phyloP scores from a whole-genome alignment of 306 rosid species.

The Ziziphus jujuba region DNA sequence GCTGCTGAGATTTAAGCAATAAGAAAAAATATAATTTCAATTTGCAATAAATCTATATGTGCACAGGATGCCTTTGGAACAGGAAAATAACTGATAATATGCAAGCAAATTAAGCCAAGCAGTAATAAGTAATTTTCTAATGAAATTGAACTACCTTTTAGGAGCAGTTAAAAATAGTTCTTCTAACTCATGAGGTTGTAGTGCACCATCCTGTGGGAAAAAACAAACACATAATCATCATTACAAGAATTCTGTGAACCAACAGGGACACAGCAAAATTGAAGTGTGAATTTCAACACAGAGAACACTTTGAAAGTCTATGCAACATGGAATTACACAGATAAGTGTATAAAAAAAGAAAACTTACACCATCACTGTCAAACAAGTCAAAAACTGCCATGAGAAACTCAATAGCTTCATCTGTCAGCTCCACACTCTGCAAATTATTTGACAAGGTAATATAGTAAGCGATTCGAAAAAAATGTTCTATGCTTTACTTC shows the following conservation, averaged over 20 bases:
- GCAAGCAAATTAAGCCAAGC: constrained; percentile 3
- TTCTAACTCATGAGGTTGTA: constrained; percentile 78
- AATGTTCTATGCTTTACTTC: neutral
- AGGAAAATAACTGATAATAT: neutral
- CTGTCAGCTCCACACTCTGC: constrained; percentile 97
- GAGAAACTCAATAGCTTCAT: constrained; percentile 83
- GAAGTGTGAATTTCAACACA: too few relatives aligned
- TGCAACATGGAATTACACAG: constrained; percentile 9
- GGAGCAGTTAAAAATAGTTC: constrained; percentile 98
- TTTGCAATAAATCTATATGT: neutral
- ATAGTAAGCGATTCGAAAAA: constrained; percentile 19
- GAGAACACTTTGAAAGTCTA: neutral
- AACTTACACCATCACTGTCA: constrained; percentile 63
- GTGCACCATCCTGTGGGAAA: constrained; percentile 76
- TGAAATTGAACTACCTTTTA: constrained; percentile 56
- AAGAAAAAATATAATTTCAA: neutral
- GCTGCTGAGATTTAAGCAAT: too few relatives aligned
- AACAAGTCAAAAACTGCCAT: constrained; percentile 69
- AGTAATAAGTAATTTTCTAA: neutral
- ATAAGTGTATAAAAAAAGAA: constrained; percentile 8
- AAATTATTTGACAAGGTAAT: constrained; percentile 26
- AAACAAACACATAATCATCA: constrained; percentile 17
- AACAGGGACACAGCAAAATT: too few relatives aligned
- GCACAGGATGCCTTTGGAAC: constrained; percentile 3
- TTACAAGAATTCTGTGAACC: neutral